Percentiles rank a stretch among this genome's conserved stretches.
Conservation (phyloP, 108 stramenopile genomes). For the Schizochytrium sp. region DNA sequence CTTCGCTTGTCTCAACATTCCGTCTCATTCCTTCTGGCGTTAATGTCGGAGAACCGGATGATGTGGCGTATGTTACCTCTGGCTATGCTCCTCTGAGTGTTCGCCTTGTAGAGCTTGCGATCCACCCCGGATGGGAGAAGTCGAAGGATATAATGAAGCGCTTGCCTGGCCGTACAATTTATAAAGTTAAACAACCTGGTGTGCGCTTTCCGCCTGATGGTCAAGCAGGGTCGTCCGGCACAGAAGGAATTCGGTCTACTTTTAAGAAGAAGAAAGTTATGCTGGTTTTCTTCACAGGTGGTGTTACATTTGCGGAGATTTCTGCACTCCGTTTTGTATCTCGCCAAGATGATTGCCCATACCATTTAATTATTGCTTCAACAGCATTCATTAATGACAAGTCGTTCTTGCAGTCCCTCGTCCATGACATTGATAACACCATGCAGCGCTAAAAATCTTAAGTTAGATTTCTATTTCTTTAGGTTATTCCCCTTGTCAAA, state of each 20-base stretch:
- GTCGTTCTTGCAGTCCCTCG: constrained; percentile 36
- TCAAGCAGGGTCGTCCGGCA: too few species aligned
- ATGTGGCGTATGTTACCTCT: constrained; percentile 31
- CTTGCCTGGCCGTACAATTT: constrained; percentile 26
- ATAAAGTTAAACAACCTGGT: constrained; percentile 54
- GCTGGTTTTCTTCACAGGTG: constrained; percentile 55
- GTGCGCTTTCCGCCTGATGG: background rate
- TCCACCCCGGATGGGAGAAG: constrained; percentile 36
- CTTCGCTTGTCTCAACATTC: constrained; percentile 48
- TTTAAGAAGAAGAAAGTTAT: constrained; percentile 14
- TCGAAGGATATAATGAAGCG: constrained; percentile 53
- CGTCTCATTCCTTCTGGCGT: constrained; percentile 33
- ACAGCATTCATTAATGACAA: constrained; percentile 40
- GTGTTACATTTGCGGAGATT: constrained; percentile 52
- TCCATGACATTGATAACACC: constrained; percentile 14
- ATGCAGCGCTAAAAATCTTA: background rate
- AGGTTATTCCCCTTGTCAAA: too few species aligned
- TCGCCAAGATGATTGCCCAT: background rate
- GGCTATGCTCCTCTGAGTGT: constrained; percentile 59
- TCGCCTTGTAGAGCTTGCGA: constrained; percentile 29
- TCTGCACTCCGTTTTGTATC: constrained; percentile 14
- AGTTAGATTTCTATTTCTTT: too few species aligned
- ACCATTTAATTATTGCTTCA: constrained; percentile 46
- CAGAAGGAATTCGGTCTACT: too few species aligned
- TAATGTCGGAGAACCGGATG: constrained; percentile 38